phyloP scores from a whole-genome alignment of 305 asterid genomes.

The Solanum aculeatissimum region DNA sequence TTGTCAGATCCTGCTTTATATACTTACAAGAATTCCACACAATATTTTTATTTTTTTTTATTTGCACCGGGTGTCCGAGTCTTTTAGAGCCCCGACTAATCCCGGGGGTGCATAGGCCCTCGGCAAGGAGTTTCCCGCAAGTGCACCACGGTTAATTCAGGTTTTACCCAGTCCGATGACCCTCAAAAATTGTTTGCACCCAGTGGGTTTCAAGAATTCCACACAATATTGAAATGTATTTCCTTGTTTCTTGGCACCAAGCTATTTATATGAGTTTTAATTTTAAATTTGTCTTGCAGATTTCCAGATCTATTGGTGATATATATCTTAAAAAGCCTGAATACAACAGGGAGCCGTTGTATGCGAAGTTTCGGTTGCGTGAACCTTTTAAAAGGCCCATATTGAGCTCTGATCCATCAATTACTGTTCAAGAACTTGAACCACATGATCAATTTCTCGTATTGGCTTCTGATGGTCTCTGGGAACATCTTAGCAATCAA shows the following conservation, averaged over 20 bases:
- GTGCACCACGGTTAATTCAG: too few relatives aligned
- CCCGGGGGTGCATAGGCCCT: too few relatives aligned
- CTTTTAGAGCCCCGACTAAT: too few relatives aligned
- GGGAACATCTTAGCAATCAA: constrained; percentile 39
- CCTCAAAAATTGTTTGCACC: too few relatives aligned
- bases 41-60: too few relatives aligned
- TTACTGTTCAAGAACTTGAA: constrained; percentile 11
- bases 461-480: constrained; percentile 23
- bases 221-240: background rate
- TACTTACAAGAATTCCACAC: background rate
- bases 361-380: constrained; percentile 70
- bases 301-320: constrained; percentile 86
- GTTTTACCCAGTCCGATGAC: too few relatives aligned
- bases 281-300: constrained; percentile 29
- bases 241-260: background rate
- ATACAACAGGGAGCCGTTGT: constrained; percentile 75
- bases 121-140: too few relatives aligned
- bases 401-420: constrained; percentile 25
- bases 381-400: constrained; percentile 77
- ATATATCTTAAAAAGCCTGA: constrained; percentile 79
- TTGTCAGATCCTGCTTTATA: background rate
- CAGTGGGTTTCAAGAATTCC: background rate
- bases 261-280: background rate
- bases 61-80: too few relatives aligned
- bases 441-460: constrained; percentile 13